These are phyloP conservation scores for Chiua virens DNA, from an alignment of 768 basidiomycete genomes.

Conservation along the genomic window DNA sequence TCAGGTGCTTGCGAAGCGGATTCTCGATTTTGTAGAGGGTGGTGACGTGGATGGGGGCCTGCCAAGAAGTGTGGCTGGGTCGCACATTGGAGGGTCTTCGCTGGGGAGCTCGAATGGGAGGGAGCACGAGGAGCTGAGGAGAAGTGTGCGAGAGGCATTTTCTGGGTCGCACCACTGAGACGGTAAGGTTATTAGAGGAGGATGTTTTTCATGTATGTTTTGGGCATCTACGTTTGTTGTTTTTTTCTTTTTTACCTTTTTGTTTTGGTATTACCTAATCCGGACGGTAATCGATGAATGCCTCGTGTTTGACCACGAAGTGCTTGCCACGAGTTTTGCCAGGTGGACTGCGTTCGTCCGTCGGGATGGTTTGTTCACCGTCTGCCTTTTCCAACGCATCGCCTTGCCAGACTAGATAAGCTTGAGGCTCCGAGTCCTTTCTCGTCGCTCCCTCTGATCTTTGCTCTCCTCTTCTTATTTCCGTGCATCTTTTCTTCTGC, in stretches of 20 bases:
- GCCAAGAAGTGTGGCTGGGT: conserved; percentile 60
- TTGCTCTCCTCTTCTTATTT: too few species aligned
- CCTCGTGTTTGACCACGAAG: not conserved
- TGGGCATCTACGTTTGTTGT: conserved; percentile 4
- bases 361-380: too few species aligned
- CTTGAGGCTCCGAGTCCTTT: not conserved
- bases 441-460: not conserved
- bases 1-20: conserved; percentile 77
- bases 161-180: conserved; percentile 51
- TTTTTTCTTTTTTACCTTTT: conserved; percentile 13
- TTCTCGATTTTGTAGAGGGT: conserved; percentile 83
- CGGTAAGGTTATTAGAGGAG: not conserved
- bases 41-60: conserved; percentile 61
- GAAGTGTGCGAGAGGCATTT: conserved; percentile 83
- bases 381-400: not conserved
- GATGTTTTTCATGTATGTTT: not conserved
- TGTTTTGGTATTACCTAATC: conserved; percentile 9
- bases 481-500: too few species aligned
- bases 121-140: conserved; percentile 78
- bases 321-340: too few species aligned
- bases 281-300: not conserved
- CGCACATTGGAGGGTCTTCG: conserved; percentile 70
- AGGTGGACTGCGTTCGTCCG: too few species aligned
- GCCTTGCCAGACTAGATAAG: not conserved
- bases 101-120: conserved; percentile 55